phyloP scores from a whole-genome alignment of 164 flowering plant genomes.

The Magnolia changhungtana region DNA sequence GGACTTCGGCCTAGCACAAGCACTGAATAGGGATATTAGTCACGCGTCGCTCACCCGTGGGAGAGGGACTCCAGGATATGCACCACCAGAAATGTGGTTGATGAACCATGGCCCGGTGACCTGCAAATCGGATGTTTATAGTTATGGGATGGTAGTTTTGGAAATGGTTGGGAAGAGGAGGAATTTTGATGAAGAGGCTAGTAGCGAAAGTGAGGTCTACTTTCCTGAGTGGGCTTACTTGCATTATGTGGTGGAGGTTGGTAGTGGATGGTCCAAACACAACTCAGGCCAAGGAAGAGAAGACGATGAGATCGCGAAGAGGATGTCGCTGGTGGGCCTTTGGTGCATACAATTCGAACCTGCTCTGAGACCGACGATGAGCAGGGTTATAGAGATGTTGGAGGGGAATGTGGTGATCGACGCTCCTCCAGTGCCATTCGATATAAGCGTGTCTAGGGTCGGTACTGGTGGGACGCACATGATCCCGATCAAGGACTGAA shows the following conservation, averaged over 20 bases:
- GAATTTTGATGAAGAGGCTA: neutral
- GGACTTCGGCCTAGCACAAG: slow-evolving; percentile 8
- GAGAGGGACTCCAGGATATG: slow-evolving; percentile 5
- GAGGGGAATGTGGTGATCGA: neutral
- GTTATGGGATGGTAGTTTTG: slow-evolving; percentile 4
- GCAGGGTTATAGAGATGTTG: neutral
- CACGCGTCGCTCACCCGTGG: neutral
- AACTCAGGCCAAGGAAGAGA: neutral
- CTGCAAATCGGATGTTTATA: neutral
- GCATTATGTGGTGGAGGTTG: slow-evolving; percentile 4
- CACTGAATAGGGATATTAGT: neutral
- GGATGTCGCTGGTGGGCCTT: slow-evolving; percentile 2
- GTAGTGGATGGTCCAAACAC: neutral
- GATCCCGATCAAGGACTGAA: too few relatives aligned
- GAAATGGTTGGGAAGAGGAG: slow-evolving; percentile 7
- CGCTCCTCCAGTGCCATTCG: neutral
- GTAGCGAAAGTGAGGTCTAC: slow-evolving; percentile 2
- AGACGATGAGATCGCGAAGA: neutral
- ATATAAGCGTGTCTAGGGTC: neutral
- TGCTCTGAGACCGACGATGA: neutral
- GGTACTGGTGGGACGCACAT: neutral
- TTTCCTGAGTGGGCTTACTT: slow-evolving; percentile 7
- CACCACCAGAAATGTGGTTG: slow-evolving; percentile 4
- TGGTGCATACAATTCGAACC: slow-evolving; percentile 1
- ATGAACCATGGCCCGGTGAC: slow-evolving; percentile 1